These are phyloP conservation scores for Fusarium graminum DNA, from an alignment of 2,329 filamentous ascomycete genomes.

Conservation along the genomic window DNA sequence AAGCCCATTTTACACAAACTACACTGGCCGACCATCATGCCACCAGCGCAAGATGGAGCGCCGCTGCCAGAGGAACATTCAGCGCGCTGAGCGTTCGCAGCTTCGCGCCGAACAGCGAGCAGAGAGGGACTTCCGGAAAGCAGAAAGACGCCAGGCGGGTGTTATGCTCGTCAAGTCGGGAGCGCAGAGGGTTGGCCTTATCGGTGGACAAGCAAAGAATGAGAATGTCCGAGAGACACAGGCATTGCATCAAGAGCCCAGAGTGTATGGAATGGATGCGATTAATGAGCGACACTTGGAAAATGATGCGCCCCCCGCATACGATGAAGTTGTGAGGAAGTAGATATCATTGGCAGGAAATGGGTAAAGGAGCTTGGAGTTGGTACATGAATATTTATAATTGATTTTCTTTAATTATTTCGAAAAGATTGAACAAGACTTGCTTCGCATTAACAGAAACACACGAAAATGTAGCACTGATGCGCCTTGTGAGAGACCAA, in stretches of 20 bases:
- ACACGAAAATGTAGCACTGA: not conserved
- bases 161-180: slow-evolving; percentile 13
- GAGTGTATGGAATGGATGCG: slow-evolving; percentile 18
- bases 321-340: slow-evolving; percentile 41
- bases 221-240: slow-evolving; percentile 1
- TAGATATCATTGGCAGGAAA: not conserved
- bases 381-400: not conserved
- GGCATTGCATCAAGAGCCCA: slow-evolving; percentile 1
- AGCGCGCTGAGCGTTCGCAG: slow-evolving; percentile 41
- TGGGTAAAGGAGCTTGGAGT: not conserved
- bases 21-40: slow-evolving; percentile 12
- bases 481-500: slow-evolving; percentile 31
- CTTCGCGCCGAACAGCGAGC: slow-evolving; percentile 39
- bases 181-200: slow-evolving; percentile 15
- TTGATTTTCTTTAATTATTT: slow-evolving; percentile 1
- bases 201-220: not conserved
- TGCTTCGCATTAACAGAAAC: not conserved
- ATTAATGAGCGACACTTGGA: slow-evolving; percentile 11
- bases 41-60: slow-evolving; percentile 38
- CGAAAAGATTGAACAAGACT: not conserved
- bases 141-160: slow-evolving; percentile 36
- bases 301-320: slow-evolving; percentile 40
- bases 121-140: slow-evolving; percentile 28
- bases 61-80: slow-evolving; percentile 36
- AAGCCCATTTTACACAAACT: not conserved